These are phyloP conservation scores for Lyophyllum atratum DNA, from an alignment of 768 basidiomycete species.

Conservation along the genomic window DNA sequence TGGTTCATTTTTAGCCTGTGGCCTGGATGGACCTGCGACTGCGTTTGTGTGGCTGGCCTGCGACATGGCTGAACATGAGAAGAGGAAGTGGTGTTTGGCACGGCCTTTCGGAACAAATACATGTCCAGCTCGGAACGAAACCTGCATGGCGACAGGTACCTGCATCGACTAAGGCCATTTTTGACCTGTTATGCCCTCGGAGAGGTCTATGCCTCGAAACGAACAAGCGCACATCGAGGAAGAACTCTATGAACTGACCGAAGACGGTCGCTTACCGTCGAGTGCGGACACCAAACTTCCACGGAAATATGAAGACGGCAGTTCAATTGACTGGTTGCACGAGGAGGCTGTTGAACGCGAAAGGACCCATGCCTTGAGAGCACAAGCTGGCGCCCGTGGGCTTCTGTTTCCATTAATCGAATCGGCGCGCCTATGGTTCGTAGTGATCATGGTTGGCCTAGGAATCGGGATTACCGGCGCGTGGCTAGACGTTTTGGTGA, in stretches of 20 bases:
- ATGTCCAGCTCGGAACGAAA: not conserved
- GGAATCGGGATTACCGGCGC: slow-evolving; percentile 71
- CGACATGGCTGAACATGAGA: slow-evolving; percentile 14
- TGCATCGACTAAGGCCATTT: not conserved
- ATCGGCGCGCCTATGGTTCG: slow-evolving; percentile 62
- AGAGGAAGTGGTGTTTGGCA: slow-evolving; percentile 13
- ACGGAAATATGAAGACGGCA: slow-evolving; percentile 56
- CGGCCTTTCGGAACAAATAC: slow-evolving; percentile 7
- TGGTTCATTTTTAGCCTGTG: slow-evolving; percentile 8
- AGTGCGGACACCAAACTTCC: slow-evolving; percentile 28
- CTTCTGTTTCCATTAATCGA: slow-evolving; percentile 56
- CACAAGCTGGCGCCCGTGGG: slow-evolving; percentile 58
- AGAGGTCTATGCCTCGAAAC: slow-evolving; percentile 13
- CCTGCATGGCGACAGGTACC: not conserved
- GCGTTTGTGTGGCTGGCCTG: slow-evolving; percentile 6
- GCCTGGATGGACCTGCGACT: slow-evolving; percentile 11
- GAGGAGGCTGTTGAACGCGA: slow-evolving; percentile 67
- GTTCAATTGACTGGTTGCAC: slow-evolving; percentile 69
- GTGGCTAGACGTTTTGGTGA: slow-evolving; percentile 73
- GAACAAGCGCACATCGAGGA: slow-evolving; percentile 31
- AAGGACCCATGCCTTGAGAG: slow-evolving; percentile 47
- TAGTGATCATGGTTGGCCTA: slow-evolving; percentile 65
- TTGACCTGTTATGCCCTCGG: slow-evolving; percentile 8
- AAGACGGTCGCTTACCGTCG: slow-evolving; percentile 37
- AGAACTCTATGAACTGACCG: slow-evolving; percentile 48